Evolutionary conservation across 202 grass and related monocot species (phyloP).

Genomic region (Dendrocalamus latiflorus): DNA sequence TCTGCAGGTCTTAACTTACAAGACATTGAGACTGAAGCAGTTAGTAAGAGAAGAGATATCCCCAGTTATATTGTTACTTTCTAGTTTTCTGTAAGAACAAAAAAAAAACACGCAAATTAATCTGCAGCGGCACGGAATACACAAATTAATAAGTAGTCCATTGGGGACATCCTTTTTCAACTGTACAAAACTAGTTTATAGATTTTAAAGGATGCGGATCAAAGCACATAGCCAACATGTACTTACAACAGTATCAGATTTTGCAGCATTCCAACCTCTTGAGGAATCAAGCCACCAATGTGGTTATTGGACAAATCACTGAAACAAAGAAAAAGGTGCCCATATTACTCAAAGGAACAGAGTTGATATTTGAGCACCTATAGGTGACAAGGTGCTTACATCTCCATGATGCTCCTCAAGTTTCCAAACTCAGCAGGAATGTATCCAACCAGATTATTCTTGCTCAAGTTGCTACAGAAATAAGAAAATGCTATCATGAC

Average conservation of each 20-base stretch:
- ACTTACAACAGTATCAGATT: conserved; percentile 81
- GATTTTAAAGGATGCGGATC: neutral
- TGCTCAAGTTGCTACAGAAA: conserved; percentile 70
- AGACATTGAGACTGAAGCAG: conserved; percentile 68
- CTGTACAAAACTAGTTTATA: neutral
- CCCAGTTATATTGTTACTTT: conserved; percentile 89
- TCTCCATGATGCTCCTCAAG: conserved; percentile 90
- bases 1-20: conserved; percentile 52
- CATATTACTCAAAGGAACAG: neutral
- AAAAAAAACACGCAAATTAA: conserved; percentile 8
- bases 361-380: neutral
- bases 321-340: conserved; percentile 28
- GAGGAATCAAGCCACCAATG: conserved; percentile 60
- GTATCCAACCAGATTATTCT: conserved; percentile 62
- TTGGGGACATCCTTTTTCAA: neutral
- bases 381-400: conserved; percentile 44
- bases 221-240: conserved; percentile 5
- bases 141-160: neutral
- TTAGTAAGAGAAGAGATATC: conserved; percentile 74
- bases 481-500: conserved; percentile 16
- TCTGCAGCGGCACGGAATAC: neutral
- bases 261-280: conserved; percentile 80
- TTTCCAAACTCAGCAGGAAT: conserved; percentile 85
- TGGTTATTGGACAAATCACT: conserved; percentile 88
- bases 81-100: conserved; percentile 54